These are phyloP conservation scores for Ambispora gerdemannii DNA, from an alignment of 192 early-diverging fungal genomes.

Conservation along the genomic window DNA sequence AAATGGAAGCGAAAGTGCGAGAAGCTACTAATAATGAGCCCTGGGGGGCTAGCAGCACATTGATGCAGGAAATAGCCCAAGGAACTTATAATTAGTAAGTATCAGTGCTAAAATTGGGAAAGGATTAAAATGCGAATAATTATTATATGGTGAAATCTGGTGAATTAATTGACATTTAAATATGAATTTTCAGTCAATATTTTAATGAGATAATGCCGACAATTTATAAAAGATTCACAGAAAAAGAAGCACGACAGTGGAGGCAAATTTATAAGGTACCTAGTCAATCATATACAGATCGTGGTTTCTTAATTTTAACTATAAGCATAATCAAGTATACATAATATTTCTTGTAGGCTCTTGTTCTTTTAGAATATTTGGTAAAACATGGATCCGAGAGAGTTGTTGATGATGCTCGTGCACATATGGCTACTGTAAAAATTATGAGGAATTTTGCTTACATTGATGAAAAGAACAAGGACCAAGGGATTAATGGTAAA, in stretches of 20 bases:
- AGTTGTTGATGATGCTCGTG: conserved; percentile 82
- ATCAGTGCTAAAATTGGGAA: no score
- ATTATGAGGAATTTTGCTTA: conserved; percentile 84
- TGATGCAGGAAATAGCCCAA: conserved; percentile 93
- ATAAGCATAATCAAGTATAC: no score
- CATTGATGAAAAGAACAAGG: conserved; percentile 91
- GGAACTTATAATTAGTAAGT: conserved; percentile 79
- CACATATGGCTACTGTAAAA: conserved; percentile 87
- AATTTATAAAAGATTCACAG: conserved; percentile 83
- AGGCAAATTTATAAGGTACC: conserved; percentile 91
- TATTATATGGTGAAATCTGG: no score
- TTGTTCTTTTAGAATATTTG: conserved; percentile 91
- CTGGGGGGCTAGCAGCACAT: conserved; percentile 91
- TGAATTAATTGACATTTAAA: no score
- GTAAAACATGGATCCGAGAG: conserved; percentile 93
- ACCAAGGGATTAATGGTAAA: conserved; percentile 94
- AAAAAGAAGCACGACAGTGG: conserved; percentile 83
- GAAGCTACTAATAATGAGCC: conserved; percentile 93
- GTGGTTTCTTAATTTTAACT: no score
- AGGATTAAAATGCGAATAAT: no score
- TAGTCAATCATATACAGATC: no score
- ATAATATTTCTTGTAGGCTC: no score
- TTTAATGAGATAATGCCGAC: conserved; percentile 96
- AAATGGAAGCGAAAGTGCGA: conserved; percentile 88
- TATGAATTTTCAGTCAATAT: conserved; percentile 66